Conservation (phyloP, 495 filamentous ascomycete species). For the Aspergillus bridgeri region DNA sequence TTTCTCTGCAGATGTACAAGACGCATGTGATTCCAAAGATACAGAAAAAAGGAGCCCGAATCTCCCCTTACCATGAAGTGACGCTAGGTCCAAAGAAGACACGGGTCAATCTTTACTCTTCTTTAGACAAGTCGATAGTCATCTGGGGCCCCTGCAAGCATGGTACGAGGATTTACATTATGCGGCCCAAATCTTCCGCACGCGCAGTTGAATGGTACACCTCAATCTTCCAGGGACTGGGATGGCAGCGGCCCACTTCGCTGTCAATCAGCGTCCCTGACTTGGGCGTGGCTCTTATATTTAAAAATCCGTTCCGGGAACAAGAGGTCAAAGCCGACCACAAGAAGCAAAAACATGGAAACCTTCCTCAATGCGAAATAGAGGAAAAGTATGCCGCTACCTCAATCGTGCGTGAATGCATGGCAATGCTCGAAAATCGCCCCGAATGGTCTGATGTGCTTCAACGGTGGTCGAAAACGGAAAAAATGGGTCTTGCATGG, state of each 20-base stretch:
- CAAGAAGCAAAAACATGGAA: constrained; percentile 41
- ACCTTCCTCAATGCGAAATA: constrained; percentile 42
- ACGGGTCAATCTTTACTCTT: constrained; percentile 65
- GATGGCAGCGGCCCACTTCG: constrained; percentile 53
- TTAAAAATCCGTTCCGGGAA: constrained; percentile 61
- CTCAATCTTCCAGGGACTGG: constrained; percentile 60
- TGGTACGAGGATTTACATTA: constrained; percentile 63
- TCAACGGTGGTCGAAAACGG: constrained; percentile 54
- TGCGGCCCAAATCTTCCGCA: constrained; percentile 62
- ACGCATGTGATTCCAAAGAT: constrained; percentile 65
- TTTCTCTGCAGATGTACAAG: constrained; percentile 65
- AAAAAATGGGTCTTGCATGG: constrained; percentile 72
- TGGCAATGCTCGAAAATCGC: constrained; percentile 55
- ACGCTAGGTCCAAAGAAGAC: constrained; percentile 50
- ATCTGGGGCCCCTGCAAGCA: constrained; percentile 57
- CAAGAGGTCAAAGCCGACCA: constrained; percentile 42
- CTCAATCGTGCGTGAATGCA: constrained; percentile 54
- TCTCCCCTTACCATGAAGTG: constrained; percentile 55
- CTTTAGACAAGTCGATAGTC: constrained; percentile 69
- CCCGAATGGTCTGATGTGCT: constrained; percentile 63
- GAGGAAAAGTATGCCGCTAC: constrained; percentile 53
- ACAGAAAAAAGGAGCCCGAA: constrained; percentile 48
- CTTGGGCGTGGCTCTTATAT: constrained; percentile 57
- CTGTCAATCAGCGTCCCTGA: constrained; percentile 69
- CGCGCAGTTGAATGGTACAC: constrained; percentile 74